Base-by-base conservation (phyloP, 148 eudicot genomes). In the Silene latifolia region DNA sequence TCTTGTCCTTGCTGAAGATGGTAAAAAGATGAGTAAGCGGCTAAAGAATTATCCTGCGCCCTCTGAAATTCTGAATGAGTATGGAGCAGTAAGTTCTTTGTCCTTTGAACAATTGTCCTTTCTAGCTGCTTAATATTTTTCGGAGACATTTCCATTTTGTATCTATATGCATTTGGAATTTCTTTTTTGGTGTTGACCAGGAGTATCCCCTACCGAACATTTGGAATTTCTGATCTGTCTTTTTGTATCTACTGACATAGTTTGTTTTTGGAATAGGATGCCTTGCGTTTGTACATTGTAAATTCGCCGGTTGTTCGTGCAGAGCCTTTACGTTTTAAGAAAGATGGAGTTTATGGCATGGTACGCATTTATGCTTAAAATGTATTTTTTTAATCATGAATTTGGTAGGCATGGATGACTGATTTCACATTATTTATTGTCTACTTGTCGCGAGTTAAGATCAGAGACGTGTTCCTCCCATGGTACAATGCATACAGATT, bases 401-500 rank as follows among this genome's bases (percentile, higher is more conserved):
- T 67, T 48, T 5, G 10, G 25, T 53, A 27, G 70, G 53, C 27
- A 46, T 5, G 56, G 29, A 66, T 44, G 42, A 18, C 56, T 68
- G 24, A 65, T 67, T 9, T 56, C 32, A 62, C 12, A 20, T 20
- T 18, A 1, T 69, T n/a, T 23, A 25, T 74, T 81, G 47, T 67
- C 47, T 76, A 18, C 20, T 72, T 71, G 62, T 77, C 67, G 71
- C 73, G 67, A 23, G 25, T 76, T 67, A 85, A 92, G 97, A 90
- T 95, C 27, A 89, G 91, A 87, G 97, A 95, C 86, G 97, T 95
- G 27, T 92, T 92, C 73, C 86, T 95, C 54, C 99, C 99, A n/a
- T 95, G 99, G 99, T 95, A 95, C 86, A 95, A 95, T 84, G 99
- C 99, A 35, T 95, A 95, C 65, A 88, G 99, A 77, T 95, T 95